Evolutionary conservation across 345 rosid genomes (phyloP).

Genomic region (Zanthoxylum bungeanum): DNA sequence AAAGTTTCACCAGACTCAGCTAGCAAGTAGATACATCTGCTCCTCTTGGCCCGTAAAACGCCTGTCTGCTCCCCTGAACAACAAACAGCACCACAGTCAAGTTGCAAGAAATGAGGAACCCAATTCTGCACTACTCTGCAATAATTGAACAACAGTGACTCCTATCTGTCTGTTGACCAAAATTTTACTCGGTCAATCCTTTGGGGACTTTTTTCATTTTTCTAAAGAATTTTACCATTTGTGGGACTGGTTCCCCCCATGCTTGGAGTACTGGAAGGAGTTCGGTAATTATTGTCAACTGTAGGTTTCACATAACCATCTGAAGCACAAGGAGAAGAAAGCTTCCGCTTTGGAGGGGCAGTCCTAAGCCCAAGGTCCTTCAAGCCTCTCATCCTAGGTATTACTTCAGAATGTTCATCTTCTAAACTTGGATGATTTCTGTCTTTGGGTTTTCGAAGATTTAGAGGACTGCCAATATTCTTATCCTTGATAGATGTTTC

Average conservation of each 20-base stretch:
- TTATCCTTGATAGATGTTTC: conserved; percentile 32
- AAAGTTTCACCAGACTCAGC: conserved; percentile 42
- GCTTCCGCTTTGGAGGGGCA: conserved; percentile 55
- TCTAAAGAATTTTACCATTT: conserved; percentile 51
- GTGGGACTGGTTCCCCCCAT: conserved; percentile 38
- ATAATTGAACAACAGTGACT: conserved; percentile 21
- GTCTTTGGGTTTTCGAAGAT: conserved; percentile 29
- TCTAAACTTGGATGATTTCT: conserved; percentile 39
- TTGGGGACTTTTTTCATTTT: conserved; percentile 15
- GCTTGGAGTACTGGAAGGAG: conserved; percentile 43
- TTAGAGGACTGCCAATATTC: conserved; percentile 17
- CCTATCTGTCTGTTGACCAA: conserved; percentile 23
- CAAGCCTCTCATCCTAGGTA: conserved; percentile 83
- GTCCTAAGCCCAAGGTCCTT: conserved; percentile 79
- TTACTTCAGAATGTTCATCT: conserved; percentile 46
- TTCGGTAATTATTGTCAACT: conserved; percentile 37
- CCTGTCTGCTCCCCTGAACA: conserved; percentile 44
- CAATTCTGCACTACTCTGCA: conserved; percentile 14
- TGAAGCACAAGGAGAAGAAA: conserved; percentile 38
- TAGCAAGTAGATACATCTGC: conserved; percentile 46
- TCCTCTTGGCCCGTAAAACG: conserved; percentile 59
- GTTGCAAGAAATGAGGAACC: conserved; percentile 21
- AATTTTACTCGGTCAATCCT: conserved; percentile 11
- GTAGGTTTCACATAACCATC: conserved; percentile 44
- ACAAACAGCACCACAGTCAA: conserved; percentile 26